phyloP scores from a whole-genome alignment of 805 yeast species.

The Kuraishia molischiana region DNA sequence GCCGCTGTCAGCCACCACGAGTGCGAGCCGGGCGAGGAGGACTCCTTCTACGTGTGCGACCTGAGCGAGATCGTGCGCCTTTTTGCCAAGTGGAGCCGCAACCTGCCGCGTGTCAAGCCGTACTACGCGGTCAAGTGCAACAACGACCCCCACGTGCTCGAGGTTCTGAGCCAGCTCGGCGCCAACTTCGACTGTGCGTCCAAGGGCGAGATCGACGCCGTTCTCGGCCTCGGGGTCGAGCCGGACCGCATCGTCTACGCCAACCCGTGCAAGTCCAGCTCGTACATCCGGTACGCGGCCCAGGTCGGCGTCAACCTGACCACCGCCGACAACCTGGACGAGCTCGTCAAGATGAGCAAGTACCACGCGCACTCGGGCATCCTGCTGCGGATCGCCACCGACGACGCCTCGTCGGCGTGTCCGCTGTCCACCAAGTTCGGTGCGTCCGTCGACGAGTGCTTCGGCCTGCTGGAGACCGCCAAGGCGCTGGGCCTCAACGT shows the following conservation, averaged over 20 bases:
- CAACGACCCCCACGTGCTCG: slow-evolving; percentile 53
- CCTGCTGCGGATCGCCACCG: slow-evolving; percentile 77
- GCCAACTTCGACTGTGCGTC: slow-evolving; percentile 92
- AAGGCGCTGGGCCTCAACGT: slow-evolving; percentile 51
- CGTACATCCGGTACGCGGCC: slow-evolving; percentile 69
- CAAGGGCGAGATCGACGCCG: slow-evolving; percentile 64
- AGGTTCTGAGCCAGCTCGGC: slow-evolving; percentile 49
- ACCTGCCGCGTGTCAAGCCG: slow-evolving; percentile 73
- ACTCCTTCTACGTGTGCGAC: slow-evolving; percentile 85
- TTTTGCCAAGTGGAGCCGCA: slow-evolving; percentile 48
- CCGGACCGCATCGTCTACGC: slow-evolving; percentile 77
- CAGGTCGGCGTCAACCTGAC: slow-evolving; percentile 50
- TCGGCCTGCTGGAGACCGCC: slow-evolving; percentile 50
- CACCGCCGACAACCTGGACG: slow-evolving; percentile 86
- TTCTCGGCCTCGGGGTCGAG: slow-evolving; percentile 51
- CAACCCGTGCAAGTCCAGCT: slow-evolving; percentile 86
- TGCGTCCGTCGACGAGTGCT: slow-evolving; percentile 48
- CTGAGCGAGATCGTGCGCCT: slow-evolving; percentile 61
- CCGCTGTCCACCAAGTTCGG: slow-evolving; percentile 86
- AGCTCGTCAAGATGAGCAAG: slow-evolving; percentile 60
- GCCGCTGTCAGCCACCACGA: slow-evolving; percentile 38
- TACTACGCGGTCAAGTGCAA: slow-evolving; percentile 94
- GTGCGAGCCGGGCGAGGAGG: slow-evolving; percentile 71
- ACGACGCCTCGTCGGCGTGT: slow-evolving; percentile 82
- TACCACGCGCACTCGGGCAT: slow-evolving; percentile 63